These are phyloP conservation scores for Herpotrichia juniperi DNA, from an alignment of 2,329 filamentous ascomycete genomes.

Conservation along the genomic window DNA sequence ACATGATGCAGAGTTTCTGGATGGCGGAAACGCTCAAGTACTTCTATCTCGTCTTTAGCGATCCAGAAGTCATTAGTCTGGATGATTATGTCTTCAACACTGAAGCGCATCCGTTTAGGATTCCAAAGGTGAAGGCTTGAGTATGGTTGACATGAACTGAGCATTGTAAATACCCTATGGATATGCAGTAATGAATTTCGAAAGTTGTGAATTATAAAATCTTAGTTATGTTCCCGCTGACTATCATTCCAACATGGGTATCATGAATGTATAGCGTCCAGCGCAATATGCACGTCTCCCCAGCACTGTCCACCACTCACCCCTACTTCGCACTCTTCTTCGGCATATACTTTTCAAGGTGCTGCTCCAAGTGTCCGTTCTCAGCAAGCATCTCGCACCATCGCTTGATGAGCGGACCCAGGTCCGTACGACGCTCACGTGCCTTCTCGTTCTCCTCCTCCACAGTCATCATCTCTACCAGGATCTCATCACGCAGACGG, in stretches of 20 bases:
- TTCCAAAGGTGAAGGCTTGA: constrained; percentile 14
- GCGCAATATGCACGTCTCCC: too few species aligned
- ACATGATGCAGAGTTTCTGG: constrained; percentile 50
- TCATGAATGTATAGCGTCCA: too few species aligned
- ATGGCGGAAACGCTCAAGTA: constrained; percentile 58
- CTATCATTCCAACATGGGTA: too few species aligned
- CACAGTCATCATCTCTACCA: constrained; percentile 54
- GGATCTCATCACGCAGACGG: constrained; percentile 48
- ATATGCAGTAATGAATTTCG: background rate
- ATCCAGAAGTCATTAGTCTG: constrained; percentile 49
- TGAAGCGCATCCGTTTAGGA: constrained; percentile 54
- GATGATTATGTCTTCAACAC: constrained; percentile 56
- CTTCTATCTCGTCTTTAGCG: constrained; percentile 55
- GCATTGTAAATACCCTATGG: background rate
- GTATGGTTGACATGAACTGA: background rate
- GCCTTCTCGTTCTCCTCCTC: constrained; percentile 61
- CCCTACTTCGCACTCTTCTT: background rate
- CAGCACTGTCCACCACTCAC: background rate
- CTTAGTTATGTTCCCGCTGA: background rate
- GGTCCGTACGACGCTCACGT: constrained; percentile 67
- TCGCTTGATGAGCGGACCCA: constrained; percentile 69
- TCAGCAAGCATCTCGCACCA: constrained; percentile 75
- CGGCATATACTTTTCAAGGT: constrained; percentile 29
- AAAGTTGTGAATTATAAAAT: background rate
- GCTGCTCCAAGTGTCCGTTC: constrained; percentile 61